These are phyloP conservation scores for Osmanthus fragrans DNA, from an alignment of 257 asterid species.

Conservation along the genomic window DNA sequence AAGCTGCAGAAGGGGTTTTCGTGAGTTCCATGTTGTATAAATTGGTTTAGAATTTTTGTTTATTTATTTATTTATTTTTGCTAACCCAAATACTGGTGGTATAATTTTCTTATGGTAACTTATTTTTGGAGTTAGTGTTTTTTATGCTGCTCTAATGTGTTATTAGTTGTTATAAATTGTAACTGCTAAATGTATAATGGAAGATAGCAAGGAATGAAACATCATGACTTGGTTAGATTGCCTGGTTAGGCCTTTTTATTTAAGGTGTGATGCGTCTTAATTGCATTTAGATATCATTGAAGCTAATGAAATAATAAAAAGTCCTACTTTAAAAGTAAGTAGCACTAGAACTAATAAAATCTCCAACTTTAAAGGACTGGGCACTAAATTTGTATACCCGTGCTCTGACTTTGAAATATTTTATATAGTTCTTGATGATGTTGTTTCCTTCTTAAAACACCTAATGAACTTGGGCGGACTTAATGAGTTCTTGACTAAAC, in stretches of 20 bases:
- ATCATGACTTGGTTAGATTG: conserved; percentile 24
- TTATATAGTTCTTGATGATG: background rate
- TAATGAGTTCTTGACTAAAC: background rate
- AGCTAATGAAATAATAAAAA: conserved; percentile 6
- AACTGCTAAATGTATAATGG: conserved; percentile 35
- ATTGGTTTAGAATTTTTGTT: conserved; percentile 39
- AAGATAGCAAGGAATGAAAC: conserved; percentile 31
- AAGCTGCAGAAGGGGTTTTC: conserved; percentile 70
- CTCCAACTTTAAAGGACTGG: background rate
- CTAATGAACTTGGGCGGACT: background rate
- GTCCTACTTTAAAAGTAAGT: background rate
- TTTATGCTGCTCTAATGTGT: conserved; percentile 25
- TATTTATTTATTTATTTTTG: conserved; percentile 17
- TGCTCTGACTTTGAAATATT: conserved; percentile 8
- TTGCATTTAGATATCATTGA: conserved; percentile 11
- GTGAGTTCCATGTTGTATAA: conserved; percentile 46
- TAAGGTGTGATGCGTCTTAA: conserved; percentile 10
- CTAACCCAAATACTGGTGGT: conserved; percentile 42
- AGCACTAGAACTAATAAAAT: background rate
- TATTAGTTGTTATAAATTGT: conserved; percentile 35
- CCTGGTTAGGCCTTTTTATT: background rate
- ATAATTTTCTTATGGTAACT: conserved; percentile 32
- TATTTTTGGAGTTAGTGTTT: conserved; percentile 35
- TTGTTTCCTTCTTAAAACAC: background rate
- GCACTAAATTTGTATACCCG: background rate